Evolutionary conservation across 257 asterid species (phyloP), one percentile per base, ranked within the genome.

Genomic region (Ocimum tenuiflorum): DNA sequence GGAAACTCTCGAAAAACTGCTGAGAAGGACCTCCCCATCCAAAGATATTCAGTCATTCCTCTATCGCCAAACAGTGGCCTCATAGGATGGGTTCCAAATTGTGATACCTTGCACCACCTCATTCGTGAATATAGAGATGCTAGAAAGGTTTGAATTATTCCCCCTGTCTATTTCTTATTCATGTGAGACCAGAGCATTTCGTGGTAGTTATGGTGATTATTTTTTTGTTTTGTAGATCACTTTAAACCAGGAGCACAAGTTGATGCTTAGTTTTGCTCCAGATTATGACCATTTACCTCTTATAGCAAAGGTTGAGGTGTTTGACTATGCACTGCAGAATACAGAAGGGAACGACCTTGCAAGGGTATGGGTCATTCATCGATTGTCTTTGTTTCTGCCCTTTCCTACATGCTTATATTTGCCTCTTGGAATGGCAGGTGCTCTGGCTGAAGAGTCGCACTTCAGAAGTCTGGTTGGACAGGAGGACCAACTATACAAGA

Each of bases 361-460:
- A 36, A 83, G 96, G 85, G 99, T 90, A 85, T 68, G 88, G 59
- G 59, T 63, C 47, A 11, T 65, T 43, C 27, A 14, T 42, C n/a
- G 56, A 55, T 12, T 43, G 39, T 33, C 49, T 52, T 36, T 69
- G 62, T 18, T 60, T 71, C 10, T 60, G 24, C 50, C 35, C 53
- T 67, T 38, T 64, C 24, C n/a, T 62, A 42, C 58, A 33, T 72
- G 55, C 72, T 69, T 71, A 70, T 63, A 53, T 62, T 62, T 75
- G 36, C 66, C 65, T 43, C 69, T 31, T 65, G 36, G 43, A 51
- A 65, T 70, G 67, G 57, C 73, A 94, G 99, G 94, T 94, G 47
- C 95, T 94, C 56, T 94, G 99, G 99, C 85, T 94, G 75, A 94
- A 94, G 82, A 94, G 99, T 72, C 99, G 97, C 77, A 94, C 99